Evolutionary conservation across 768 basidiomycete species (phyloP), one percentile per base, ranked within the genome.

Genomic region (Kwoniella newhampshirensis): DNA sequence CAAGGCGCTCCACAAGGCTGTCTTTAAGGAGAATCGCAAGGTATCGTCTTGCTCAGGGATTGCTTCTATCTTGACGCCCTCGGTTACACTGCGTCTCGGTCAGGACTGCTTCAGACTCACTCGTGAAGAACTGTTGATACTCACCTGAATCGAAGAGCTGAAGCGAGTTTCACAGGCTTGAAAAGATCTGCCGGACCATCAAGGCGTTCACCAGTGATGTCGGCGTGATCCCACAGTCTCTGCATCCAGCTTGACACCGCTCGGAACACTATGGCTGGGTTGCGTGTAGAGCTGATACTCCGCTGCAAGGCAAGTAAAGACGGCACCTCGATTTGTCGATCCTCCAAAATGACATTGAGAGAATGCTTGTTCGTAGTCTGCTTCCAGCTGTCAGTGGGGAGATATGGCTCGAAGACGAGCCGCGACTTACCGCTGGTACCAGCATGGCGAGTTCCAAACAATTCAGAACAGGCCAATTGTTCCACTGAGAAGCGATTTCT

Each of bases 141-240:
- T 68, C 45, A 57, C 73, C 63, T 62, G 58, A 70, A 60, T 40
- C 64, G 47, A 17, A 71, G 56, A 13, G 66, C 55, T 12, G 68
- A 66, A 3, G 46, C 26, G 8, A 76, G 52, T 2, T 65, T 48
- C 0, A 57, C 54, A 0, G 77, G 75, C 3, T 62, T 59, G 44
- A 72, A 72, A 27, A 78, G 46, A 26, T 64, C 64, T 7, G 71
- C 74, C 1, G 74, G 63, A 1, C 69, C 70, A 56, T 69, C 51
- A 1, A 53, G 21, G 23, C 26, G 35, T 47, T n/a, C 1, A 23
- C 18, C 21, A 51, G 50, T 27, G 25, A 56, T 53, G 26, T 61
- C 54, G 30, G 53, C 25, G 43, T 61, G 41, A 40, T 61, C 49
- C 59, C 59, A 61, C 39, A 56, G 23, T 15, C 54, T 30, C 20